Percentiles rank a stretch among this genome's conserved stretches.
These are phyloP conservation scores for Tolypocladium nubicola DNA, from an alignment of 2,329 filamentous ascomycete species.

Conservation along the genomic window DNA sequence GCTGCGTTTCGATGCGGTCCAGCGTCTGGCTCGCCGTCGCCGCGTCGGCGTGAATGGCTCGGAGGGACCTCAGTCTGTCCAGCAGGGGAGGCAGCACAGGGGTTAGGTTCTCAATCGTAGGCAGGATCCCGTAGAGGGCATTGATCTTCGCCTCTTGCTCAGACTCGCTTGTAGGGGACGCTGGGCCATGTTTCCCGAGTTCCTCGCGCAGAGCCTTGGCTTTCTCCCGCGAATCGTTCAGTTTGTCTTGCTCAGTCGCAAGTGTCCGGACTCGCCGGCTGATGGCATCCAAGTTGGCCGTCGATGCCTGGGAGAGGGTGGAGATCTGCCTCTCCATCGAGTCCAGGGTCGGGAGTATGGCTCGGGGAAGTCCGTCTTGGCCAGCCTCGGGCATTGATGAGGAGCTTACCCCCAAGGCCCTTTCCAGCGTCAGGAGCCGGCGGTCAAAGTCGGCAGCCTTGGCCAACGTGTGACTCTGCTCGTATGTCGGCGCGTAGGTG, in stretches of 20 bases:
- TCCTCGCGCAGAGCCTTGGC: constrained; percentile 53
- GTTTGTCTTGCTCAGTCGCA: constrained; percentile 59
- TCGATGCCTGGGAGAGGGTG: constrained; percentile 62
- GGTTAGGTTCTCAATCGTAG: constrained; percentile 77
- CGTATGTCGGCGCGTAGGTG: constrained; percentile 53
- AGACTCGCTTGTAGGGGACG: constrained; percentile 35
- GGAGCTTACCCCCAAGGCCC: constrained; percentile 66
- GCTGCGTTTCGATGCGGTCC: constrained; percentile 65
- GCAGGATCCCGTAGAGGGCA: constrained; percentile 77
- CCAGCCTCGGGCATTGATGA: constrained; percentile 54
- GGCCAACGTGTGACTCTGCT: constrained; percentile 60
- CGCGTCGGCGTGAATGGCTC: constrained; percentile 77
- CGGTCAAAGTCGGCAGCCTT: constrained; percentile 83
- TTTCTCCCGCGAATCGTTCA: constrained; percentile 54
- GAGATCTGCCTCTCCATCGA: constrained; percentile 71
- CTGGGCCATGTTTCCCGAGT: constrained; percentile 34
- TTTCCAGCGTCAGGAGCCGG: constrained; percentile 69
- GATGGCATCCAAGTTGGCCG: constrained; percentile 61
- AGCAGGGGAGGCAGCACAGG: constrained; percentile 78
- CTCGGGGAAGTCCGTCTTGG: constrained; percentile 45
- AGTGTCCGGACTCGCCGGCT: constrained; percentile 60
- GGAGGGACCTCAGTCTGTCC: constrained; percentile 73
- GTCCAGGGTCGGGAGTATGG: constrained; percentile 75
- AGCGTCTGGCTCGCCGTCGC: constrained; percentile 71
- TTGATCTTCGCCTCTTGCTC: constrained; percentile 84